Evolutionary conservation across 2,329 filamentous ascomycete genomes (phyloP), one percentile per base, ranked within the genome.

Genomic region (Ascomycota sp.): DNA sequence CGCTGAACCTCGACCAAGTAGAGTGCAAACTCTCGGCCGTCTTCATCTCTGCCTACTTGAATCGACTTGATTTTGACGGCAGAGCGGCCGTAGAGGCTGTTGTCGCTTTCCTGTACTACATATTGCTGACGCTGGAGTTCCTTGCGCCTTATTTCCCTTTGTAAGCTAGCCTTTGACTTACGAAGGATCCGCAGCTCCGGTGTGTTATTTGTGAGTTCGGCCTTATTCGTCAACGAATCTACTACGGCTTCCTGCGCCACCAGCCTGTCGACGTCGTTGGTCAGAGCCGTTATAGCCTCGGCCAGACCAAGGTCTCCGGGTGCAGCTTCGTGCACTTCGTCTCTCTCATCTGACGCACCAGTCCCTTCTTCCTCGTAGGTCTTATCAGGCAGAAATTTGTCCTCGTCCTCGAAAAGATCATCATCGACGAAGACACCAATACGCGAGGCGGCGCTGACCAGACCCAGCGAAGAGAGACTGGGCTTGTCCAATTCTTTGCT

Each of bases 81-180:
- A 2, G 89, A 86, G 12, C 86, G 78, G 2, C 89, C 89, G 47
- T 92, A 95, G 21, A 98, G 62, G 51, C 83, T 92, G 52, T 92
- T 98, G 51, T 98, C 91, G 48, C 83, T 93, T 54, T 98, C 89
- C 54, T 98, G 89, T 7, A 95, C 73, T 31, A 92, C 81, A 45
- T 98, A 98, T 50, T 98, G 91, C 52, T 92, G 89, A 34, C 84
- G 70, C 51, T 98, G 89, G 47, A 98, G 68, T 53, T 95, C 86
- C 50, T 95, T 98, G 27, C 84, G 73, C 36, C 82, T 71, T 35
- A 95, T 83, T 52, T 98, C 89, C 42, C 89, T 68, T 47, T 92
- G 79, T 37, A 98, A 59, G 52, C 89, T 98, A 26, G 83, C 76
- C 52, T 89, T 92, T 1, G 83, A 93, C 52, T 98, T 98, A 35